Evolutionary conservation across 108 stramenopile genomes (phyloP).

Genomic region (Skeletonema tropicum): DNA sequence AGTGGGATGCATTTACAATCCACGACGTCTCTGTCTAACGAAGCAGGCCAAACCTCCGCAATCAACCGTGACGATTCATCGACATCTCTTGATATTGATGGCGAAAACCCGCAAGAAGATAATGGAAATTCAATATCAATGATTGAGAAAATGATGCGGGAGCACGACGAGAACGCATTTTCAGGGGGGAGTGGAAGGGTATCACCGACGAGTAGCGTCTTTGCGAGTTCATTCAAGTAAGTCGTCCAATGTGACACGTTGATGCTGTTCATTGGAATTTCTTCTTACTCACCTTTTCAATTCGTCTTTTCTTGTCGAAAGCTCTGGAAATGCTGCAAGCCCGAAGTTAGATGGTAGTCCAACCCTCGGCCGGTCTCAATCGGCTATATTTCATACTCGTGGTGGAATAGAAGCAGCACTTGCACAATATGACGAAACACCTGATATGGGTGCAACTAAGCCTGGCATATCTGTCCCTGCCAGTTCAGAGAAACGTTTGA

Average conservation of each 20-base stretch:
- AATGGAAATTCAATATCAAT: not conserved
- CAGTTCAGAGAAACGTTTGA: constrained; percentile 11
- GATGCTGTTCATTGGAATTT: not conserved
- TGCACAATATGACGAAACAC: constrained; percentile 23
- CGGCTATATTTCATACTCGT: constrained; percentile 2
- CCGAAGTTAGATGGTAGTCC: constrained; percentile 17
- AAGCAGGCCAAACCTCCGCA: constrained; percentile 9
- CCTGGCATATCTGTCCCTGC: constrained; percentile 1
- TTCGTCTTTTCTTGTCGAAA: not conserved
- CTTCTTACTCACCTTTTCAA: not conserved
- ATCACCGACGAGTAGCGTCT: constrained; percentile 9
- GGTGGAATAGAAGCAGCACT: constrained; percentile 50
- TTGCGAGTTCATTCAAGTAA: constrained; percentile 23
- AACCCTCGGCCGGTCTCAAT: constrained; percentile 17
- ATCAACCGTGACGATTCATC: not conserved
- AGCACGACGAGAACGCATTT: constrained; percentile 26
- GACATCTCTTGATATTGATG: constrained; percentile 9
- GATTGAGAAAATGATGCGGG: constrained; percentile 30
- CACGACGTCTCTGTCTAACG: constrained; percentile 30
- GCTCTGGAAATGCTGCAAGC: not conserved
- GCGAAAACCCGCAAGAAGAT: constrained; percentile 6
- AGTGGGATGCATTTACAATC: constrained; percentile 34
- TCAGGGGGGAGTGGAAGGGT: constrained; percentile 6
- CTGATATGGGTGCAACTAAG: not conserved
- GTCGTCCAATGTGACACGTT: not conserved